A percentile compares a stretch with the other conserved stretches of the same genome.
phyloP scores from a whole-genome alignment of 225 moss, liverwort and hornwort species.

The Bryum argenteum region DNA sequence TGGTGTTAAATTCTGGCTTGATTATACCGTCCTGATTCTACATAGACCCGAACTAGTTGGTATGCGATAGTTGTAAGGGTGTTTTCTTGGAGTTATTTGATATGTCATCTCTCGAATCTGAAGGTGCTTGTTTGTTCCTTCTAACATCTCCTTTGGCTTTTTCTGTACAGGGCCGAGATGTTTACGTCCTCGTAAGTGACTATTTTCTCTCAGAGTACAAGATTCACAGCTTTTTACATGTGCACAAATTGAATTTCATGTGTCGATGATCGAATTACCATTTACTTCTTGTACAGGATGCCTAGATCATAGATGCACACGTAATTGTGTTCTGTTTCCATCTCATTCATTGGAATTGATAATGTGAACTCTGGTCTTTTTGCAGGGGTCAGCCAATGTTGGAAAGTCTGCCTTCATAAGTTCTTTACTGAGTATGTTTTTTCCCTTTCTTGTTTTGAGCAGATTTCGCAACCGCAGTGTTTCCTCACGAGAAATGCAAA shows the following conservation, averaged over 20 bases:
- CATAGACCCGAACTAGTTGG: not conserved
- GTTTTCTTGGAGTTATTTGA: not conserved
- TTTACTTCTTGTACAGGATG: slow-evolving; percentile 10
- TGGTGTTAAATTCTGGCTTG: not conserved
- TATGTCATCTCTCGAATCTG: not conserved
- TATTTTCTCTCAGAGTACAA: not conserved
- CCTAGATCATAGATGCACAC: slow-evolving; percentile 2
- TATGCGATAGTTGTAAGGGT: not conserved
- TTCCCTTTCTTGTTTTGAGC: slow-evolving; percentile 3
- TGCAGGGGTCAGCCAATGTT: slow-evolving; percentile 99
- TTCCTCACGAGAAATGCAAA: not conserved
- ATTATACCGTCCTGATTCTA: not conserved
- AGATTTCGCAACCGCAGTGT: not conserved
- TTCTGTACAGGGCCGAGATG: slow-evolving; percentile 84
- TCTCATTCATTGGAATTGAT: slow-evolving; percentile 13
- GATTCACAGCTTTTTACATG: not conserved
- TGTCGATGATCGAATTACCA: not conserved
- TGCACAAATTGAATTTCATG: not conserved
- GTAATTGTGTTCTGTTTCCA: not conserved
- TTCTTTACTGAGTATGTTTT: slow-evolving; percentile 80
- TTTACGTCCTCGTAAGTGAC: slow-evolving; percentile 79
- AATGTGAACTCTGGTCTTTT: slow-evolving; percentile 22
- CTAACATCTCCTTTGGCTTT: slow-evolving; percentile 28
- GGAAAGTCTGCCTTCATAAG: slow-evolving; percentile 97
- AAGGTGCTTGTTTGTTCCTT: slow-evolving; percentile 4